phyloP scores from a whole-genome alignment of 148 eudicot genomes.

The Bassia scoparia region DNA sequence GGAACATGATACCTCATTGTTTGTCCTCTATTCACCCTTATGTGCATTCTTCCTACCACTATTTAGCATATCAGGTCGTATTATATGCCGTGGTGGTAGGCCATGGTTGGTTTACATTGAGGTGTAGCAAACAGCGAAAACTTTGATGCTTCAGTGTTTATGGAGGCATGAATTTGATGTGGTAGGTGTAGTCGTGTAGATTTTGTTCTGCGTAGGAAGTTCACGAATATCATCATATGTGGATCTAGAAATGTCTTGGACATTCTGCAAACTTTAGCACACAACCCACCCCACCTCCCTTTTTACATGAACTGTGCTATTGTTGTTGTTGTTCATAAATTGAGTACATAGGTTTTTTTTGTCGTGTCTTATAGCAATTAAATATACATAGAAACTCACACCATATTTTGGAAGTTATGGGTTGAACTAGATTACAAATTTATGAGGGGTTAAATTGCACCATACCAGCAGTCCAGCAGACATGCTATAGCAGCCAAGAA shows the following conservation, averaged over 20 bases:
- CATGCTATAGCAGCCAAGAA: too few relatives aligned
- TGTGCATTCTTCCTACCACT: not conserved
- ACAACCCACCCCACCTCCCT: not conserved
- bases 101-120: conserved; percentile 10
- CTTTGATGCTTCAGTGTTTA: not conserved
- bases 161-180: not conserved
- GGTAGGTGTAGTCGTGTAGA: not conserved
- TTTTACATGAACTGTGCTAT: too few relatives aligned
- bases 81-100: not conserved
- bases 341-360: too few relatives aligned
- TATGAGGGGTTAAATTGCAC: too few relatives aligned
- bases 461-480: too few relatives aligned
- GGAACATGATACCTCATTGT: conserved; percentile 8
- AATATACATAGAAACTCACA: too few relatives aligned
- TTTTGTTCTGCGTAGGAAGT: conserved; percentile 1
- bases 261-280: too few relatives aligned
- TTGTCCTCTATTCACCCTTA: not conserved
- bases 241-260: not conserved
- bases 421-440: too few relatives aligned
- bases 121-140: not conserved
- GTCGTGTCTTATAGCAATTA: too few relatives aligned
- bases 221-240: not conserved
- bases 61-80: not conserved
- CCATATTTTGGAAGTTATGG: too few relatives aligned
- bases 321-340: too few relatives aligned